Base-by-base conservation (phyloP, 2,329 filamentous ascomycete genomes). In the Remersonia thermophila region DNA sequence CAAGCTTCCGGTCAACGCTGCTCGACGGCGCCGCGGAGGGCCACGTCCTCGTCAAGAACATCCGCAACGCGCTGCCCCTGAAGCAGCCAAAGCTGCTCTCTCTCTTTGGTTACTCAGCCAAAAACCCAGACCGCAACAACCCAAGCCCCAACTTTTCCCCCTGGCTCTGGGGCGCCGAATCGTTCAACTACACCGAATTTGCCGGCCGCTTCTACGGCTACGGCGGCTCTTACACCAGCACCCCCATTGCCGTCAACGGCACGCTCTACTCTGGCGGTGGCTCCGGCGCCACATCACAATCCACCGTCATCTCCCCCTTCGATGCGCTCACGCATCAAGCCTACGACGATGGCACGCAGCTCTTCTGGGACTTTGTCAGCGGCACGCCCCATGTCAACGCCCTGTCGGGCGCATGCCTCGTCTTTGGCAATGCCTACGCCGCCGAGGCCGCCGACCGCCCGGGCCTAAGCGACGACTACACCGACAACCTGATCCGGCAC, bases 371-470 rank as follows among this genome's bases (percentile, higher is more conserved):
- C 49, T 71, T 77, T 42, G 52, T 53, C 12, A 64, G 56, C 1
- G 49, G 52, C 1, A 53, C 61, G 1, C 73, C 76, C 0, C 47
- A 55, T 5, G 67, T 79, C 7, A 59, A 68, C 33, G 51, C 60
- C 2, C 55, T 44, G 3, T 64, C 68, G 1, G 69, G 86, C 47
- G 66, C 83, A 6, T 91, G 84, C 44, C 56, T 80, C 2, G 72
- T 80, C 0, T 72, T 80, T 45, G 69, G 73, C 46, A 81, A 81
- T 49, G 70, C 66, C 7, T 83, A 80, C 55, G 73, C 80, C 1
- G 76, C 80, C 2, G 85, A 93, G 56, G 81, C 79, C 1, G 80
- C 69, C 44, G 68, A 83, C 40, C 66, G 74, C 32, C 61, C 71
- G 0, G 66, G 65, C 7, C 61, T 83, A 28, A 66, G 67, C 20